These are phyloP conservation scores for Aechmea fasciata DNA, from an alignment of 176 grass and related monocot genomes.

Conservation along the genomic window DNA sequence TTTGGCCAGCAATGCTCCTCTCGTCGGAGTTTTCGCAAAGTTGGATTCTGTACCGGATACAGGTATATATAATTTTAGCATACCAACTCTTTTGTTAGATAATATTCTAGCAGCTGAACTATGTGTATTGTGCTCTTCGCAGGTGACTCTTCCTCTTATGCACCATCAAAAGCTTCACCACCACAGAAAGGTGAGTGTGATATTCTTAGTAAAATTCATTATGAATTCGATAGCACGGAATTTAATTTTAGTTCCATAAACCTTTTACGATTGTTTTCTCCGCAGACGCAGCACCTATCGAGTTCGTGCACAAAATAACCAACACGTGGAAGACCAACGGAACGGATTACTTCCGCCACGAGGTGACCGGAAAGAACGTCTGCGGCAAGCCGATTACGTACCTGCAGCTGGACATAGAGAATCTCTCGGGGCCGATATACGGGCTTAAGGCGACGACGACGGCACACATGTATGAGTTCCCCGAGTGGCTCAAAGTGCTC, in stretches of 20 bases:
- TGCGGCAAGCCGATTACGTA: constrained; percentile 50
- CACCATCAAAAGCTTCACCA: neutral
- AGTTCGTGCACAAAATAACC: constrained; percentile 70
- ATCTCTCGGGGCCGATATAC: constrained; percentile 38
- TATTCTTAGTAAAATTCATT: neutral
- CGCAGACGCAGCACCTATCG: constrained; percentile 22
- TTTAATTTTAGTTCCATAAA: neutral
- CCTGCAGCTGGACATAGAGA: constrained; percentile 47
- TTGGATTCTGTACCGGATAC: constrained; percentile 16
- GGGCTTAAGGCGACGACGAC: constrained; percentile 29
- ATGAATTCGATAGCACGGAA: neutral
- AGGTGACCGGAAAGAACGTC: constrained; percentile 42
- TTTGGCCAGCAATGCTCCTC: constrained; percentile 46
- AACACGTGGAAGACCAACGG: constrained; percentile 41
- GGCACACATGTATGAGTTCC: constrained; percentile 50
- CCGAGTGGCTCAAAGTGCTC: constrained; percentile 34
- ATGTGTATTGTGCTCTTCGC: neutral
- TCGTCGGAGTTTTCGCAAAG: constrained; percentile 63
- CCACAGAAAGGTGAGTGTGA: neutral
- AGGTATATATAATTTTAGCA: neutral
- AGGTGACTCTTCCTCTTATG: constrained; percentile 8
- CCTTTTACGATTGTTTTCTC: neutral
- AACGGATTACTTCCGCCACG: constrained; percentile 55
- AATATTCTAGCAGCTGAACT: neutral
- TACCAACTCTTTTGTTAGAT: neutral